These are phyloP conservation scores for Murraya koenigii DNA, from an alignment of 345 rosid genomes.

Conservation along the genomic window DNA sequence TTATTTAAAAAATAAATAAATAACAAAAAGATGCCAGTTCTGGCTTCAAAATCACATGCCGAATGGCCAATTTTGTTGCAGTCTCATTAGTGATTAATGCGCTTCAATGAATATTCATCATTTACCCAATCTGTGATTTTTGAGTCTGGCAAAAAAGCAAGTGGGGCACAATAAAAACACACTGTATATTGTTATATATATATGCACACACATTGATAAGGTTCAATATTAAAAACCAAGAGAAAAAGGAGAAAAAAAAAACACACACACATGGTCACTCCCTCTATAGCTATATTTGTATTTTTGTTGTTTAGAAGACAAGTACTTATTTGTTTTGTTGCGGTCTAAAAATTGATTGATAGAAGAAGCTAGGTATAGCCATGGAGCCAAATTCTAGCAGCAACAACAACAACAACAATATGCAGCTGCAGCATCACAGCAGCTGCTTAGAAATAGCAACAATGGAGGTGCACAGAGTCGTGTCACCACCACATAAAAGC, in stretches of 20 bases:
- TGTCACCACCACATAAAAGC: conserved; percentile 66
- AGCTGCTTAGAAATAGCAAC: conserved; percentile 39
- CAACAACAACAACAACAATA: neutral
- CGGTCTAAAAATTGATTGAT: conserved; percentile 29
- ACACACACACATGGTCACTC: too few relatives aligned
- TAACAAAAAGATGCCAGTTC: neutral
- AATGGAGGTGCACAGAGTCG: conserved; percentile 74
- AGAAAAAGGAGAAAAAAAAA: neutral
- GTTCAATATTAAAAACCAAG: neutral
- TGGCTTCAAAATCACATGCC: neutral
- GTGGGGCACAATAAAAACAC: conserved; percentile 13
- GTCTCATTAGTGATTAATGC: neutral
- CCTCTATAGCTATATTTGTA: neutral
- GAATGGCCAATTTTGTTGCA: neutral
- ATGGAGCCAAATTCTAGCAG: conserved; percentile 33
- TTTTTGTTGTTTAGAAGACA: conserved; percentile 1
- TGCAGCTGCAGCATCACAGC: neutral
- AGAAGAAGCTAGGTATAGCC: neutral
- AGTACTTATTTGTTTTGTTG: conserved; percentile 25
- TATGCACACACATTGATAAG: neutral
- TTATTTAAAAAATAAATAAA: too few relatives aligned
- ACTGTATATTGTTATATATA: neutral
- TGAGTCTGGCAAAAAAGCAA: neutral
- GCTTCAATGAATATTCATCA: neutral
- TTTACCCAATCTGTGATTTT: neutral